Percentiles rank a stretch among this genome's conserved stretches.
These are phyloP conservation scores for Cyclostephanos tholiformis DNA, from an alignment of 108 stramenopile genomes.

Conservation along the genomic window DNA sequence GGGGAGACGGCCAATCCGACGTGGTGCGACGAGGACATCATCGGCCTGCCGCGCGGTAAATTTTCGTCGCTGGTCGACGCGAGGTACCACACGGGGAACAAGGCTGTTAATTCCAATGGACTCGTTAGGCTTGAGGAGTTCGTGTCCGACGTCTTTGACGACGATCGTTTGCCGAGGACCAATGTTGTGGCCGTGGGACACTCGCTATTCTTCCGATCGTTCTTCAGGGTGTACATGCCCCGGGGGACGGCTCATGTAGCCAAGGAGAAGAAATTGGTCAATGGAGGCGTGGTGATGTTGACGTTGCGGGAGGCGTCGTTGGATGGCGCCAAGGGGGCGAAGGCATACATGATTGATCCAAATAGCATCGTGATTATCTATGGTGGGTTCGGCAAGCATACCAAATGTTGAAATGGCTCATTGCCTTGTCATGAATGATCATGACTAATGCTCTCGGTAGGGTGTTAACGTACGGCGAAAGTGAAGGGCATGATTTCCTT, in stretches of 20 bases:
- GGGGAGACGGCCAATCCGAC: conserved; percentile 49
- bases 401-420: conserved; percentile 23
- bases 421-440: neutral
- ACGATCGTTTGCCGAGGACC: conserved; percentile 47
- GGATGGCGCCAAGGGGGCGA: conserved; percentile 34
- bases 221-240: conserved; percentile 85
- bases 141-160: conserved; percentile 66
- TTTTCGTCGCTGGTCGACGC: conserved; percentile 66
- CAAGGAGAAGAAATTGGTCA: conserved; percentile 87
- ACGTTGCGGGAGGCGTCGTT: conserved; percentile 72
- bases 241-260: conserved; percentile 57
- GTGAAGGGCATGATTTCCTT: neutral
- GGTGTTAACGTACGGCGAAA: neutral
- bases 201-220: conserved; percentile 86
- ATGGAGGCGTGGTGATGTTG: conserved; percentile 82
- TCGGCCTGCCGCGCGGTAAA: conserved; percentile 17
- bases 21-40: conserved; percentile 63
- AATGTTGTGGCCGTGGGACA: conserved; percentile 84
- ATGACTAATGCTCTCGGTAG: too few species aligned
- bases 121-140: conserved; percentile 75
- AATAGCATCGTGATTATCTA: conserved; percentile 70
- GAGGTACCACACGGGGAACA: conserved; percentile 79
- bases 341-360: conserved; percentile 85
- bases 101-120: conserved; percentile 72
- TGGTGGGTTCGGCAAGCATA: conserved; percentile 80